Evolutionary conservation across 2,329 filamentous ascomycete species (phyloP).

Genomic region (Xylariales sp.): DNA sequence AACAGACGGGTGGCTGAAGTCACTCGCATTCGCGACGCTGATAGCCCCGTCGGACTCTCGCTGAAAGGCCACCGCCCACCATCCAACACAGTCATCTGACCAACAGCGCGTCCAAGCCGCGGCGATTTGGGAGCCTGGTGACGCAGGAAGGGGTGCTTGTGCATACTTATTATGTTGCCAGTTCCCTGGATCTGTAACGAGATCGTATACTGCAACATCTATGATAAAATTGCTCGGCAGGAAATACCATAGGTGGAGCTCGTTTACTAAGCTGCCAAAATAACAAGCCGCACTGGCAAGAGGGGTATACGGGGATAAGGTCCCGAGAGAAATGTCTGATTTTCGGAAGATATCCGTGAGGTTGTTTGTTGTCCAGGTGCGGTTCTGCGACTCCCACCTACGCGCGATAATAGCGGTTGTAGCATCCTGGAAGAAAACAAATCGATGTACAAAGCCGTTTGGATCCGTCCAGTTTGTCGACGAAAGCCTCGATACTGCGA

Average conservation of each 20-base stretch:
- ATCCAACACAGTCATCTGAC: constrained; percentile 31
- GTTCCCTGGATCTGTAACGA: constrained; percentile 34
- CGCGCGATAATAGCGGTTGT: constrained; percentile 40
- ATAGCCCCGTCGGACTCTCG: constrained; percentile 40
- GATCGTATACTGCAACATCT: constrained; percentile 37
- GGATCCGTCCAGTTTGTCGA: constrained; percentile 46
- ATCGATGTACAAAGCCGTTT: constrained; percentile 36
- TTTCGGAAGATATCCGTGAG: constrained; percentile 39
- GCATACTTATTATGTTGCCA: constrained; percentile 42
- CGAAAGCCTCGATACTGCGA: constrained; percentile 40
- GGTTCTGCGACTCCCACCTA: constrained; percentile 44
- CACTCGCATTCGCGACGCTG: constrained; percentile 43
- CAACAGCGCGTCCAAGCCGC: constrained; percentile 42
- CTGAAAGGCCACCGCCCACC: constrained; percentile 44
- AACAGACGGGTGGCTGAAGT: constrained; percentile 37
- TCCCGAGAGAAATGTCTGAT: constrained; percentile 39
- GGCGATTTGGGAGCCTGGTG: constrained; percentile 41
- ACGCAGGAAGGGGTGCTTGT: constrained; percentile 34
- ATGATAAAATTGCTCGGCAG: constrained; percentile 38
- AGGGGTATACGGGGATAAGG: constrained; percentile 39
- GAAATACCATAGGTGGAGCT: constrained; percentile 43
- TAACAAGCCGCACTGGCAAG: constrained; percentile 43
- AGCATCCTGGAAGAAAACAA: constrained; percentile 46
- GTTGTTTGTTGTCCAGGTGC: constrained; percentile 45
- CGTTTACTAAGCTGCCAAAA: constrained; percentile 14